phyloP scores from a whole-genome alignment of 352 stramenopile genomes.

The Phytopythium montanum region DNA sequence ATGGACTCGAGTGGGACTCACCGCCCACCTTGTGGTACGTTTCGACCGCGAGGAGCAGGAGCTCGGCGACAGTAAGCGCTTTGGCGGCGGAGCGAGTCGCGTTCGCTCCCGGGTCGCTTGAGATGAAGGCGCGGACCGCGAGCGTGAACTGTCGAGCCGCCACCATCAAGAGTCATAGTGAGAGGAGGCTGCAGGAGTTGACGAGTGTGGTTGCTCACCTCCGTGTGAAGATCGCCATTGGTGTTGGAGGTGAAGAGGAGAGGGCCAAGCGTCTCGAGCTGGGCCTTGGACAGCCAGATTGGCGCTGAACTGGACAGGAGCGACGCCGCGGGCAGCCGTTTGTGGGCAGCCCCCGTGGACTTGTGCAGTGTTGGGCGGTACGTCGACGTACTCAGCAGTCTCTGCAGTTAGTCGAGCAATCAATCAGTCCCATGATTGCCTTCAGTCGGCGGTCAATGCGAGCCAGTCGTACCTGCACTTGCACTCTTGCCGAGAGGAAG shows the following conservation, averaged over 20 bases:
- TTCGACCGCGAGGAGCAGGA: conserved; percentile 43
- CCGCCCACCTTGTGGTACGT: conserved; percentile 31
- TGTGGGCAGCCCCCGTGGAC: conserved; percentile 3
- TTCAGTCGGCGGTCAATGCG: background rate
- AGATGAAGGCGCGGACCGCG: conserved; percentile 37
- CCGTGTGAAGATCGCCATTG: conserved; percentile 38
- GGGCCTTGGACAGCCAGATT: conserved; percentile 50
- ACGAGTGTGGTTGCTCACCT: conserved; percentile 23
- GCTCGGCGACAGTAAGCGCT: conserved; percentile 39
- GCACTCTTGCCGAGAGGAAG: conserved; percentile 46
- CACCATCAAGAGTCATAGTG: background rate
- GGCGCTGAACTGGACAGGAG: conserved; percentile 9
- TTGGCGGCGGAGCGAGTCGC: conserved; percentile 10
- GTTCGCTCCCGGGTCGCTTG: conserved; percentile 16
- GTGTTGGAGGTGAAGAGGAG: conserved; percentile 43
- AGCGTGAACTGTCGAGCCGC: conserved; percentile 32
- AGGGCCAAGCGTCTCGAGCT: conserved; percentile 38
- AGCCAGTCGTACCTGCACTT: conserved; percentile 29
- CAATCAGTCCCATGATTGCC: background rate
- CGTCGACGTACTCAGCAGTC: conserved; percentile 13
- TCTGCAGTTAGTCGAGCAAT: conserved; percentile 11
- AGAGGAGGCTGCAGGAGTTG: background rate
- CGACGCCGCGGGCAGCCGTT: background rate
- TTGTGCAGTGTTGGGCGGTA: conserved; percentile 31
- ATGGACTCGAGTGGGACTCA: background rate